phyloP scores from a whole-genome alignment of 371 early-diverging fungal species.

The Syncephalastrum monosporum region DNA sequence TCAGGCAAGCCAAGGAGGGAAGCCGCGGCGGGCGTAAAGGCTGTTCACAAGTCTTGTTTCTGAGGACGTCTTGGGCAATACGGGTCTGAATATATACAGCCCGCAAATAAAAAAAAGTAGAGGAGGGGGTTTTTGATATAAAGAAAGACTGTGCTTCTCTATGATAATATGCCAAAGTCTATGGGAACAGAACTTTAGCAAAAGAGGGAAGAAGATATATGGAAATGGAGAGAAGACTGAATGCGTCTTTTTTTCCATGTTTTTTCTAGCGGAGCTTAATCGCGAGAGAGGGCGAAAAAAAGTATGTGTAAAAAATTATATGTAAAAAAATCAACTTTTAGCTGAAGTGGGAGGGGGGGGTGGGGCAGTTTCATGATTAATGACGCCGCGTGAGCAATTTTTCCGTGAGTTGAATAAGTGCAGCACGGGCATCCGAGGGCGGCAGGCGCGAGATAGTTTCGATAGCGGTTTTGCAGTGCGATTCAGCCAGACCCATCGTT shows the following conservation, averaged over 20 bases:
- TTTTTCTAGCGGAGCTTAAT: no score
- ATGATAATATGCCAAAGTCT: slow-evolving; percentile 2
- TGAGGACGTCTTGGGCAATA: slow-evolving; percentile 68
- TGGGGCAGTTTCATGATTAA: slow-evolving; percentile 6
- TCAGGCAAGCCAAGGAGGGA: slow-evolving; percentile 64
- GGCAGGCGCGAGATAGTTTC: slow-evolving; percentile 61
- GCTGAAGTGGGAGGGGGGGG: no score
- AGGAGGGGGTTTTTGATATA: no score
- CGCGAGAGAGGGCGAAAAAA: no score
- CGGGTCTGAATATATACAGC: no score
- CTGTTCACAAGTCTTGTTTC: slow-evolving; percentile 62
- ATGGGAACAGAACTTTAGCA: slow-evolving; percentile 4
- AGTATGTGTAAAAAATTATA: no score
- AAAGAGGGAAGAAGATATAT: slow-evolving; percentile 1
- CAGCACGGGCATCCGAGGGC: slow-evolving; percentile 66
- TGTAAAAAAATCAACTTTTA: no score
- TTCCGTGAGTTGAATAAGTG: slow-evolving; percentile 63
- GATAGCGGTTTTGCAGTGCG: slow-evolving; percentile 60
- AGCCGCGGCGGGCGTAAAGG: slow-evolving; percentile 64
- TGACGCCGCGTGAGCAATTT: slow-evolving; percentile 47
- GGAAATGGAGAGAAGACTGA: no score
- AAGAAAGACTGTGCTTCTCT: no score
- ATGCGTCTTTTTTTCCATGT: no score
- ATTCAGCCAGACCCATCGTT: slow-evolving; percentile 58
- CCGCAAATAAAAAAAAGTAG: no score